phyloP scores from a whole-genome alignment of 1,284 basidiomycete species.

The Termitomyces sp. region DNA sequence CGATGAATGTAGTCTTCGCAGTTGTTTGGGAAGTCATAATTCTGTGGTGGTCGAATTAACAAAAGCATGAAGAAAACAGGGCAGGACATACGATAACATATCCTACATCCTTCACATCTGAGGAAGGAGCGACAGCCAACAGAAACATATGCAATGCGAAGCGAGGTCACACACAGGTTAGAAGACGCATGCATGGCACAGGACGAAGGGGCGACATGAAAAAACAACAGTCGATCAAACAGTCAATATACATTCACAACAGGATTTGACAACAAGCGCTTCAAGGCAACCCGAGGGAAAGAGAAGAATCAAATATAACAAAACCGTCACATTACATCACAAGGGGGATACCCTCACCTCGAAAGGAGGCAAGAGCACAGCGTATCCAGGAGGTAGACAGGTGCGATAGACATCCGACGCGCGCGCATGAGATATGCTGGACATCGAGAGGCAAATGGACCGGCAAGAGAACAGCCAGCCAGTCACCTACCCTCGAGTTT shows the following conservation, averaged over 20 bases:
- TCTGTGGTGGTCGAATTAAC: slow-evolving; percentile 43
- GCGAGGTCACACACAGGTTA: slow-evolving; percentile 30
- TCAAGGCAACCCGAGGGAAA: slow-evolving; percentile 31
- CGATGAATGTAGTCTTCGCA: slow-evolving; percentile 94
- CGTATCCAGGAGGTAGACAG: slow-evolving; percentile 50
- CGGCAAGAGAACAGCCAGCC: slow-evolving; percentile 18
- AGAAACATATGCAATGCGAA: slow-evolving; percentile 22
- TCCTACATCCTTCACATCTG: slow-evolving; percentile 94
- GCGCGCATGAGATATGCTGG: slow-evolving; percentile 24
- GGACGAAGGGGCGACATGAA: slow-evolving; percentile 14
- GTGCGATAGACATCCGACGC: slow-evolving; percentile 40
- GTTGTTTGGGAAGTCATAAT: slow-evolving; percentile 97
- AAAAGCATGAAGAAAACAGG: slow-evolving; percentile 6
- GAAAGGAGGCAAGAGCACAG: slow-evolving; percentile 25
- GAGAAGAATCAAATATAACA: slow-evolving; percentile 1
- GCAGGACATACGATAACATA: slow-evolving; percentile 76
- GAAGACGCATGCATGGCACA: slow-evolving; percentile 20
- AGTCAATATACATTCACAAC: slow-evolving; percentile 50
- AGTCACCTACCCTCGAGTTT: slow-evolving; percentile 12
- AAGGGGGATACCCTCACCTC: slow-evolving; percentile 31
- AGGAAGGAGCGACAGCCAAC: slow-evolving; percentile 31
- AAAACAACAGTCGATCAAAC: slow-evolving; percentile 22
- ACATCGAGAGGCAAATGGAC: slow-evolving; percentile 25
- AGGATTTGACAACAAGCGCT: slow-evolving; percentile 49
- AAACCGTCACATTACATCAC: slow-evolving; percentile 20